Evolutionary conservation across 169 alveolate species (phyloP), one percentile per base, ranked within the genome.

Genomic region (Cryptosporidium ryanae): DNA sequence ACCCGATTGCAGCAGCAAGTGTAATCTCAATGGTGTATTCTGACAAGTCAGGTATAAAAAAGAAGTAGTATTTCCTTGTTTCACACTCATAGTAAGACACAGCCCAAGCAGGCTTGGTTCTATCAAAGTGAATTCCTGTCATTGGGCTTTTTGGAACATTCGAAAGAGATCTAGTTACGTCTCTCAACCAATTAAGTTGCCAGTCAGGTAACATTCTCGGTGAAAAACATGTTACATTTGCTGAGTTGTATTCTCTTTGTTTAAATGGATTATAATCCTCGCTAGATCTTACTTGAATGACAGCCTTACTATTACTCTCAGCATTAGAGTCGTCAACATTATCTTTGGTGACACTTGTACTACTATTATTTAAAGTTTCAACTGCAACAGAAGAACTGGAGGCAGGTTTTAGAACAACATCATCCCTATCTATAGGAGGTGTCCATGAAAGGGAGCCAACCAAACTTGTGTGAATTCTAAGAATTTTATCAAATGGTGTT

Each of bases 41-140:
- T 15, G 87, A 76, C 12, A 76, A 65, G 25, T 76, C 87, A 18
- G 87, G 87, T 50, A 76, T 76, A 31, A 76, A 76, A 43, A 76
- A 76, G 87, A 76, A 76, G 44, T 76, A 76, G 49, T 76, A 76
- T 32, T 76, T 76, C 23, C 87, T 76, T 13, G 87, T 76, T 59
- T 76, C 87, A 18, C 87, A 76, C 21, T 76, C 87, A 76, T 76
- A 76, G 34, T 76, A 76, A 29, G 87, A 76, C 21, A 76, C 87
- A 23, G 87, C 87, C 87, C 87, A 76, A n/a, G 87, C 87, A 1
- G 87, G 87, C 34, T 76, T 76, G 3, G 87, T 76, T 43, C 87
- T 76, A n/a, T 76, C 87, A 76, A 76, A 76, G 64, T 76, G 87
- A 8, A 76, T 76, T 29, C 87, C 87, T 13, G 87, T 76, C 87